Evolutionary conservation across 176 grass and related monocot species (phyloP), one percentile per base, ranked within the genome.

Genomic region (Avena atlantica): DNA sequence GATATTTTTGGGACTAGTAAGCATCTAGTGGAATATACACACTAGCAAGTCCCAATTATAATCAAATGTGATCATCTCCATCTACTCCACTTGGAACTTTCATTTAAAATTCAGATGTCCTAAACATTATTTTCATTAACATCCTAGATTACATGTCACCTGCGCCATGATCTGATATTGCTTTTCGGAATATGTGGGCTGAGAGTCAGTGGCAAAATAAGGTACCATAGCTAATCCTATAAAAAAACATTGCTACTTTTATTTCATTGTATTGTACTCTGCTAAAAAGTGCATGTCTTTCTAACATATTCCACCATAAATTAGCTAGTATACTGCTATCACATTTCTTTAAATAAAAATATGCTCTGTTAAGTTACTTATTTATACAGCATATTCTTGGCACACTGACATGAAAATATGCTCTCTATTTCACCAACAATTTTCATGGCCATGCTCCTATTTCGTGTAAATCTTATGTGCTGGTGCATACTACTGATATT

Each of bases 251-350:
- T 68, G 5, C 65, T 68, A 13, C 27, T 68, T 68, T 68, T 68
- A 68, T 67, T 67, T 67, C 25, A 31, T 16, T 31, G 12, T 15
- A 66, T 66, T 66, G 12, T 31, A 31, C 25, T 31, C 25, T 66
- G 12, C 63, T 66, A 31, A 31, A 66, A 29, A 66, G 10, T 66
- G 62, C 10, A 65, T 14, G 24, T 29, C 23, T 65, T 65, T 65
- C 62, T 65, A 65, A 24, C 63, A 66, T 64, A 6, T 63, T 52
- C 66, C 12, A 61, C 21, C 40, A 81, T 59, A 81, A 50, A 83
- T 23, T 4, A 57, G 31, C 7, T 5, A 83, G 66, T 45, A 10
- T 45, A 10, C 7, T 37, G 10, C 20, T 36, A 21, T 60, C 52
- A 36, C 20, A 37, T 74, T 6, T 14, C 62, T 40, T 82, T 19